Percentiles rank a stretch among this genome's conserved stretches.
Conservation (phyloP, 2,329 filamentous ascomycete species). For the Gremmenia infestans region DNA sequence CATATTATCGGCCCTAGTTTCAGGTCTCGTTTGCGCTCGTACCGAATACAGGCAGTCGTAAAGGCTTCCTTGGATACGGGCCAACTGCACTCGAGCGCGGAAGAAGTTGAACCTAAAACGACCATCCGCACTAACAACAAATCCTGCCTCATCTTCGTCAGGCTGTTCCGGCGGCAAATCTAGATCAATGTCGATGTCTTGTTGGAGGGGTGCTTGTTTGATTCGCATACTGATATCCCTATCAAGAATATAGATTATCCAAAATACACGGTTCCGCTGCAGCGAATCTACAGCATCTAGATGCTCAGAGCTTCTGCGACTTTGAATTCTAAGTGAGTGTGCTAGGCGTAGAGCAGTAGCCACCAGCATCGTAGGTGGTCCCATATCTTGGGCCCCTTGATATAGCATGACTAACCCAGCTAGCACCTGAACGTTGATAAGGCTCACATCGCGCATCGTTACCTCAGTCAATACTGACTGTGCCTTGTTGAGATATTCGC, state of each 20-base stretch:
- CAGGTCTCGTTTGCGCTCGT: constrained; percentile 17
- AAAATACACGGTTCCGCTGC: constrained; percentile 29
- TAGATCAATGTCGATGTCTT: constrained; percentile 25
- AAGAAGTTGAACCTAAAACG: constrained; percentile 22
- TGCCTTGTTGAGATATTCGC: constrained; percentile 25
- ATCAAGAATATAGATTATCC: constrained; percentile 31
- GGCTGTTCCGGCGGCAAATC: constrained; percentile 19
- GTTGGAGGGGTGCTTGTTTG: constrained; percentile 24
- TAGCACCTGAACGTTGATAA: constrained; percentile 31
- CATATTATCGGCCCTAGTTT: constrained; percentile 3
- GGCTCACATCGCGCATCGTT: constrained; percentile 22
- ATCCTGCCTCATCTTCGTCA: constrained; percentile 13
- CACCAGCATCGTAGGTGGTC: constrained; percentile 26
- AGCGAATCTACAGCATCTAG: constrained; percentile 15
- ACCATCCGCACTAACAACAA: constrained; percentile 20
- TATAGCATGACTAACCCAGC: constrained; percentile 29
- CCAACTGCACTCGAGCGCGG: constrained; percentile 20
- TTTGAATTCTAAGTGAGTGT: constrained; percentile 23
- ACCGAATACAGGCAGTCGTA: constrained; percentile 25
- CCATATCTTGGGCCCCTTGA: constrained; percentile 25
- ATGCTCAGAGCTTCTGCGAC: constrained; percentile 15
- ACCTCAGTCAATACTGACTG: constrained; percentile 28
- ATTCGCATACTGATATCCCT: constrained; percentile 27
- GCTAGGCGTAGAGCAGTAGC: constrained; percentile 26
- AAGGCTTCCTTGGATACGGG: constrained; percentile 22